Base-by-base conservation (phyloP, 768 basidiomycete species). In the Hericium rajendrae region DNA sequence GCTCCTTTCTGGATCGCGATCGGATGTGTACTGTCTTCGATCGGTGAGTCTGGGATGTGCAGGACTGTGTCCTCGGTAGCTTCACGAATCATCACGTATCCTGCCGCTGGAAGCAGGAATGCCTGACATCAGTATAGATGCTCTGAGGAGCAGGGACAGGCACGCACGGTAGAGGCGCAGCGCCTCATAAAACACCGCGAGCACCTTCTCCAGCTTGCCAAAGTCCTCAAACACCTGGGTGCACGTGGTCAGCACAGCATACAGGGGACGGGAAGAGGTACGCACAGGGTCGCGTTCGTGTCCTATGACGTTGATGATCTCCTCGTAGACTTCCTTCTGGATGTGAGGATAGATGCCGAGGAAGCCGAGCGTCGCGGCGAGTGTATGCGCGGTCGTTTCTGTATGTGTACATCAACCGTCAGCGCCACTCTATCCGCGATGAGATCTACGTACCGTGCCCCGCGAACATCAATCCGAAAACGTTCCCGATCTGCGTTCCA, bases 381-480 rank as follows among this genome's bases (percentile, higher is more conserved):
- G 60, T 11, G 62, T 67, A 15, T 67, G 64, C 16, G 71, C 61
- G 3, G 69, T 74, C 1, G 72, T 73, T 52, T 74, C 71, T 72
- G 59, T 1, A 50, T 2, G 2, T 20, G 38, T 22, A 15, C 38
- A 38, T 37, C 32, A 6, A 32, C 32, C 32, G 32, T 32, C 32
- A 32, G 32, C 32, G 32, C 32, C 32, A 32, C 32, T 10, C 32
- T 10, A 32, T 8, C 32, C 32, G 32, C 32, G 32, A 32, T 26
- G 8, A 20, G 22, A 59, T 53, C 15, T 40, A 40, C 58, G 24
- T 38, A 59, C 59, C 62, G 37, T 64, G 60, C n/a, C 62, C 62
- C 2, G 62, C 62, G 52, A 64, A 64, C 46, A 64, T 24, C 41
- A 64, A 26, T 26, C 51, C 53, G 48, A 64, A 64, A 15, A 60